Conservation (phyloP, 129 eudicot species). For the Tagetes patula region DNA sequence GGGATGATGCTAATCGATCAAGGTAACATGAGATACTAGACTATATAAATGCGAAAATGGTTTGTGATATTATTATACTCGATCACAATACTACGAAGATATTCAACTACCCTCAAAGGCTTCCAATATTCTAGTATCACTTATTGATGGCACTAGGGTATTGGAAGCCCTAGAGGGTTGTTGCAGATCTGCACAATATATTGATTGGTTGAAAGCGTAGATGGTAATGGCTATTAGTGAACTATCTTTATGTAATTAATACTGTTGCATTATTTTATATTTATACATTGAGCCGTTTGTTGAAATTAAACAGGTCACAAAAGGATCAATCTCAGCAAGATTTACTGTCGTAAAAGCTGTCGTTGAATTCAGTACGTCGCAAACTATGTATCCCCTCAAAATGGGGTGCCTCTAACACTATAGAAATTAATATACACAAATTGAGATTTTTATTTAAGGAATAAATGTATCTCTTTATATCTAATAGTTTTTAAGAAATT, state of each 20-base stretch:
- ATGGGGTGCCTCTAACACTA: too few relatives aligned
- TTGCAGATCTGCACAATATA: conserved; percentile 7
- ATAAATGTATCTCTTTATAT: neutral
- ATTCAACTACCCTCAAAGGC: conserved; percentile 20
- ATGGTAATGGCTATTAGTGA: neutral
- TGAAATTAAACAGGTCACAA: too few relatives aligned
- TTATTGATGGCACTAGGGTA: conserved; percentile 7
- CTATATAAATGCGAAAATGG: neutral
- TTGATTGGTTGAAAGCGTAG: neutral
- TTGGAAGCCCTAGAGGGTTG: conserved; percentile 37
- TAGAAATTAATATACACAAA: too few relatives aligned
- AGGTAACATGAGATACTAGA: neutral
- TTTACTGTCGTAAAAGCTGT: too few relatives aligned
- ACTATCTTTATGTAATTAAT: neutral
- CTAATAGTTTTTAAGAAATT: neutral
- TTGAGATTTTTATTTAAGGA: neutral
- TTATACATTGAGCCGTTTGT: too few relatives aligned
- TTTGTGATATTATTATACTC: neutral
- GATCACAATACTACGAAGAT: conserved; percentile 7
- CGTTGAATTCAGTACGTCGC: too few relatives aligned
- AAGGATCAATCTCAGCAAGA: too few relatives aligned
- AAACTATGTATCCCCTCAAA: too few relatives aligned
- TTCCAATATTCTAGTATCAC: conserved; percentile 20
- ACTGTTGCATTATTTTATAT: too few relatives aligned
- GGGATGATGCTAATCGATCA: conserved; percentile 25